phyloP scores from a whole-genome alignment of 73 alveolate genomes.

The Paramecium biaurelia region DNA sequence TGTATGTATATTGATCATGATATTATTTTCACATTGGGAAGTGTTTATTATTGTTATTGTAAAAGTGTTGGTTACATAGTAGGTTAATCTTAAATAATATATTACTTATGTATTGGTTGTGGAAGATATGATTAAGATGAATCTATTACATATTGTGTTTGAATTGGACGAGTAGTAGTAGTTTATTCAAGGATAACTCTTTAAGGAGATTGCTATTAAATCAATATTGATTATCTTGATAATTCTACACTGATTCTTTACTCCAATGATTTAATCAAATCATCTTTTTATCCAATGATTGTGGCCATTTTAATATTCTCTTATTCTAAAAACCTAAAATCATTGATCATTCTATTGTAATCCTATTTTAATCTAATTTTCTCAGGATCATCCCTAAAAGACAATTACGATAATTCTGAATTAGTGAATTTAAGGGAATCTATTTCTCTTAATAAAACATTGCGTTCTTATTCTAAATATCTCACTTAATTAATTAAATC shows the following conservation, averaged over 20 bases:
- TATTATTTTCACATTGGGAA: background rate
- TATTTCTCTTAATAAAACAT: background rate
- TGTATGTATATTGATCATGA: background rate
- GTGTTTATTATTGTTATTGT: background rate
- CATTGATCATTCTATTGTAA: background rate
- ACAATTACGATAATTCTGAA: background rate
- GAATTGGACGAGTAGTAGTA: background rate
- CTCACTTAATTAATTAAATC: background rate
- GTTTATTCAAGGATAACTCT: constrained; percentile 41
- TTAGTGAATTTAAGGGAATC: background rate
- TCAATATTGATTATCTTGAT: constrained; percentile 10
- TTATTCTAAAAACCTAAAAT: background rate
- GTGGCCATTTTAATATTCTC: background rate
- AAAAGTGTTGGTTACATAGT: background rate
- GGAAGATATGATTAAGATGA: background rate
- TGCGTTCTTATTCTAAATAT: background rate
- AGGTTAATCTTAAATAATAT: background rate
- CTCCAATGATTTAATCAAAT: constrained; percentile 11
- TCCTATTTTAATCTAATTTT: constrained; percentile 4
- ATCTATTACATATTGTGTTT: background rate
- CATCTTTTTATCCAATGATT: background rate
- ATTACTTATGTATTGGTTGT: background rate
- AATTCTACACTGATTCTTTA: constrained; percentile 26
- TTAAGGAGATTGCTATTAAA: background rate
- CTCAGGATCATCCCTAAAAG: background rate